Evolutionary conservation across 1,284 basidiomycete species (phyloP).

Genomic region (Prillingera fragicola): DNA sequence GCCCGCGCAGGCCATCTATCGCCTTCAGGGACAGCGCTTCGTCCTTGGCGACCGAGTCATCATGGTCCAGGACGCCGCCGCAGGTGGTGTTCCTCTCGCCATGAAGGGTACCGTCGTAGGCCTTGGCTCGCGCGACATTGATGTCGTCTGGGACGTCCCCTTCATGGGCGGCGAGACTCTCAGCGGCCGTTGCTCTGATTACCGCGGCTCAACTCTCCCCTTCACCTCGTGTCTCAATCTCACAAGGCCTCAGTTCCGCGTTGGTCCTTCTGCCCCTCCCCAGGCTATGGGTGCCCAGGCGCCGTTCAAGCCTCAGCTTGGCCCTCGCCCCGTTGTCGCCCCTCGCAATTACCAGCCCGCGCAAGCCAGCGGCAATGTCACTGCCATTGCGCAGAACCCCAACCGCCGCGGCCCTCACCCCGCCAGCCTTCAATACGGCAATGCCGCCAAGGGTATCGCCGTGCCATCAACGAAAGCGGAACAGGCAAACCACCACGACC

Average conservation of each 20-base stretch:
- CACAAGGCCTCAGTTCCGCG: conserved; percentile 71
- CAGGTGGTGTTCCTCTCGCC: conserved; percentile 82
- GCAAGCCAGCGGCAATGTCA: conserved; percentile 21
- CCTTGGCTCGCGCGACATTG: conserved; percentile 76
- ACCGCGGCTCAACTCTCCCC: conserved; percentile 77
- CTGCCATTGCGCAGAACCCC: conserved; percentile 62
- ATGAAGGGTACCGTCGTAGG: conserved; percentile 93
- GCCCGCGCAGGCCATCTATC: conserved; percentile 81
- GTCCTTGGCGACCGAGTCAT: conserved; percentile 89
- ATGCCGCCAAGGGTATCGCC: conserved; percentile 40
- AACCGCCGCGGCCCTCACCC: conserved; percentile 10
- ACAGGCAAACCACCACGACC: conserved; percentile 24
- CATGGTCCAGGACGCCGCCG: conserved; percentile 80
- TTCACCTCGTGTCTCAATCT: conserved; percentile 82
- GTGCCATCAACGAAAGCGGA: conserved; percentile 9
- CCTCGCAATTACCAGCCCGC: conserved; percentile 60
- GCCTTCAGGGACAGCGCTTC: conserved; percentile 87
- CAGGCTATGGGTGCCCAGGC: conserved; percentile 38
- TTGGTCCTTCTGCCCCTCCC: conserved; percentile 51
- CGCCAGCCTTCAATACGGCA: conserved; percentile 34
- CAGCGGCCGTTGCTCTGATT: conserved; percentile 82
- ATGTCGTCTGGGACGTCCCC: conserved; percentile 93
- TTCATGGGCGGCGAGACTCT: conserved; percentile 91
- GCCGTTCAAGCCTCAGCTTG: conserved; percentile 63
- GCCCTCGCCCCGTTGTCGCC: conserved; percentile 60